Evolutionary conservation across 208 protist genomes (phyloP), one percentile per base, ranked within the genome.

Genomic region (Phytomonas francai): DNA sequence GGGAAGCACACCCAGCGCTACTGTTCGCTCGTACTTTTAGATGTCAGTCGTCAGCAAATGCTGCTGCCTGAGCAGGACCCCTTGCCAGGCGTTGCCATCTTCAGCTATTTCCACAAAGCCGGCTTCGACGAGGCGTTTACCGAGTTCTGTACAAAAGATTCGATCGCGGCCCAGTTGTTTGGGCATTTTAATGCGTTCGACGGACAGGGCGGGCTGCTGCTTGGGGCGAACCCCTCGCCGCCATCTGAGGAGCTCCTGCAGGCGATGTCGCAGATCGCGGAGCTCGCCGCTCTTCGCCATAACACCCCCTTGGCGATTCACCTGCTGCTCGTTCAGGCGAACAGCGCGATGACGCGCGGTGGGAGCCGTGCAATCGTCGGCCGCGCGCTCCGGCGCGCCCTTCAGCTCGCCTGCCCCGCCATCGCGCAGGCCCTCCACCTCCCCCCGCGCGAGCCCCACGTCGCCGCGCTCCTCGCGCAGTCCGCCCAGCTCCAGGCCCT

Each of bases 51-150:
- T 28, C 80, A 79, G 65, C 42, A 67, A 25, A 27, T n/a, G n/a
- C n/a, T n/a, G n/a, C n/a, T n/a, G n/a, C n/a, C 25, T 57, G 51
- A 63, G 4, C 31, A 59, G 57, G 69, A 64, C 33, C 72, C 64
- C 7, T 72, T 76, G 34, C 78, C 83, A 25, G 84, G 81, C n/a
- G 71, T 79, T 11, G 74, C 88, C 27, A 67, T 84, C 29, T 94
- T 92, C 66, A 57, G 63, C 71, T 92, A 92, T 73, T 92, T 94
- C 63, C 59, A 79, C 61, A 84, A 87, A 59, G 82, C 73, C 54
- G 81, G 78, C 45, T 71, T 87, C 39, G 71, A 73, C 0, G 74
- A 80, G 59, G 75, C 81, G 0, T 93, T 93, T 65, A 81, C 78
- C 28, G 81, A 93, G 60, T 81, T 81, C 63, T 89, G 83, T 63